Evolutionary conservation across 352 stramenopile species (phyloP).

Genomic region (Phytophthora sansomeana): DNA sequence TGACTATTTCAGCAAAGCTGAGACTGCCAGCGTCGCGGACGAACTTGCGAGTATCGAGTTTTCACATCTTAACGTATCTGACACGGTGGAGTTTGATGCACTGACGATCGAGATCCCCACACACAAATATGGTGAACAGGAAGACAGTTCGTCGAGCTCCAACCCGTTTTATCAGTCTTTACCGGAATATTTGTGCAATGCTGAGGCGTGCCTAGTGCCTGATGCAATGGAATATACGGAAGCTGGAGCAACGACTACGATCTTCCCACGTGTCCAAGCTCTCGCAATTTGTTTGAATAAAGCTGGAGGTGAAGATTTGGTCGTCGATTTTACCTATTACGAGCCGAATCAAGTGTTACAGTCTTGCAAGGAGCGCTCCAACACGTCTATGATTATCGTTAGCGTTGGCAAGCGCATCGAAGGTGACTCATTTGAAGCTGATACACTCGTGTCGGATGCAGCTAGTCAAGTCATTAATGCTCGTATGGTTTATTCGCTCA

Average conservation of each 20-base stretch:
- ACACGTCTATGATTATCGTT: conserved; percentile 21
- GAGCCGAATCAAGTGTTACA: conserved; percentile 9
- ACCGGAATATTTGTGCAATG: no score
- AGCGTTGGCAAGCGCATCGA: conserved; percentile 23
- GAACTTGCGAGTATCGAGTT: conserved; percentile 20
- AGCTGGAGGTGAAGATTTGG: conserved; percentile 1
- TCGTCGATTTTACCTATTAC: neutral
- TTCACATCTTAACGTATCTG: conserved; percentile 13
- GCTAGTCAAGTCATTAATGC: conserved; percentile 6
- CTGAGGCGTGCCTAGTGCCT: neutral
- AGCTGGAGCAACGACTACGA: conserved; percentile 1
- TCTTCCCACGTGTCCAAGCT: conserved; percentile 23
- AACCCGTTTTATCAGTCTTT: no score
- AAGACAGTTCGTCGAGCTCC: neutral
- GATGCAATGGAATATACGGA: no score
- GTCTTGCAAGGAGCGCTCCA: conserved; percentile 18
- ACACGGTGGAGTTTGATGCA: neutral
- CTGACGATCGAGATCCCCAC: neutral
- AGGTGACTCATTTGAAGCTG: conserved; percentile 15
- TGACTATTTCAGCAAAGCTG: conserved; percentile 5
- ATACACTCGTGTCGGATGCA: neutral
- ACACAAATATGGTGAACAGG: no score
- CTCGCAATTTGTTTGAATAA: conserved; percentile 22
- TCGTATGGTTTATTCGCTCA: conserved; percentile 31
- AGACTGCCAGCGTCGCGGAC: neutral